Base-by-base conservation (phyloP, 176 grass and related monocot genomes). In the Alopecurus myosuroides region DNA sequence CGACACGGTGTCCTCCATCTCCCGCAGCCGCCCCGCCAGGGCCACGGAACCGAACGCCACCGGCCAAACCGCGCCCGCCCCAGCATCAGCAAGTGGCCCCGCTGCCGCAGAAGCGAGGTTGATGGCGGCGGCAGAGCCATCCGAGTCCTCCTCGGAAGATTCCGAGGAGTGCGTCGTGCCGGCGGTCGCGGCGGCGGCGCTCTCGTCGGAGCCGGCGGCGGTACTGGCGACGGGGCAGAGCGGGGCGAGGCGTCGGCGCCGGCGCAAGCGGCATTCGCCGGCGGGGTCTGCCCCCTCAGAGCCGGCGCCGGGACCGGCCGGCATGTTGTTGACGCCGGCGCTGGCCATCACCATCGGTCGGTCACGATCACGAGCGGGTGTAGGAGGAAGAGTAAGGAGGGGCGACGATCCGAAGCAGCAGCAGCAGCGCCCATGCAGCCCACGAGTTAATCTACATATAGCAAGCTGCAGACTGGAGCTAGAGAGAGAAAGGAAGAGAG, bases 1-100 rank as follows among this genome's bases (percentile, higher is more conserved):
- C 3, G 93, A 95, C 3, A 98, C 57, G 26, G 91, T 62, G 68
- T 98, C 96, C 90, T 98, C 91, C 91, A 95, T 98, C 44, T 89
- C 88, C 20, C 93, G 79, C 85, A 87, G 83, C 51, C 91, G 80
- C 9, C 96, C 96, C 0, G 89, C 57, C 10, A 98, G 42, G 1
- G 86, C 82, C 7, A 98, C 37, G 5, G 45, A 83, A n/a, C 96
- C 96, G 82, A 95, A 98, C 64, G 85, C 61, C 19, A 86, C 68
- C 4, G 88, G 77, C 82, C 80, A 86, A 0, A 5, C 57, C 18
- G 33, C 6, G 18, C 67, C 28, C 18, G 70, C 19, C 1, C 23
- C 46, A 12, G 65, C n/a, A 30, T 40, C 29, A 20, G 17, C 37
- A 10, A 26, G 42, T 18, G 17, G 66, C 17, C 45, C 14, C 2